These are phyloP conservation scores for Atkinsonella texensis DNA, from an alignment of 2,329 filamentous ascomycete genomes.

Conservation along the genomic window DNA sequence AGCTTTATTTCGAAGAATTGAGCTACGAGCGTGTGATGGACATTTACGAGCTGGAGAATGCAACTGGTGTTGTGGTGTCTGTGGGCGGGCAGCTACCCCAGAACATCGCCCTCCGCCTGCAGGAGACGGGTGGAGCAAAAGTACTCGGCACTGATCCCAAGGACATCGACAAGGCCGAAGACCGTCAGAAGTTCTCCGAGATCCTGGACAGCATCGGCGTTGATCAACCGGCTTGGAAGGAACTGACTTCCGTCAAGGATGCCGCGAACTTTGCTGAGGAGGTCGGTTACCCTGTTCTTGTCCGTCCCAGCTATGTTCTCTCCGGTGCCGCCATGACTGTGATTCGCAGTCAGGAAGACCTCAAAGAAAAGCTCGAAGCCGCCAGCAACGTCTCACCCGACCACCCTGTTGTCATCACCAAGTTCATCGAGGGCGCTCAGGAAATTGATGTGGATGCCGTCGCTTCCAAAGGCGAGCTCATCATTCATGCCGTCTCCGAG, in stretches of 20 bases:
- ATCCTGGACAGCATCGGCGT: slow-evolving; percentile 95
- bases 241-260: slow-evolving; percentile 78
- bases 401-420: slow-evolving; percentile 94
- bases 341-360: slow-evolving; percentile 74
- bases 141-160: slow-evolving; percentile 85
- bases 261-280: slow-evolving; percentile 76
- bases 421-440: slow-evolving; percentile 93
- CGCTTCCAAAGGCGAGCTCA: slow-evolving; percentile 70
- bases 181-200: slow-evolving; percentile 95
- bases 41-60: slow-evolving; percentile 86
- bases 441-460: slow-evolving; percentile 97
- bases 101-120: slow-evolving; percentile 89
- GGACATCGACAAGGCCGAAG: slow-evolving; percentile 96
- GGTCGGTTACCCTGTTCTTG: slow-evolving; percentile 88
- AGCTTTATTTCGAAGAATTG: slow-evolving; percentile 91
- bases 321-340: slow-evolving; percentile 98
- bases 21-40: slow-evolving; percentile 98
- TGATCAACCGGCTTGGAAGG: slow-evolving; percentile 96
- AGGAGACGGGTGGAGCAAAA: slow-evolving; percentile 81
- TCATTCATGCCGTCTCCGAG: slow-evolving; percentile 87
- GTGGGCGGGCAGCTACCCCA: slow-evolving; percentile 94
- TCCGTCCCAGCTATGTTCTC: slow-evolving; percentile 89
- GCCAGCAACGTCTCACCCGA: slow-evolving; percentile 87
- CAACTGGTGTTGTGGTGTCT: slow-evolving; percentile 82
- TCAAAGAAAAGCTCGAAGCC: slow-evolving; percentile 89